Conservation (phyloP, 306 rosid genomes). For the Quercus agrifolia region DNA sequence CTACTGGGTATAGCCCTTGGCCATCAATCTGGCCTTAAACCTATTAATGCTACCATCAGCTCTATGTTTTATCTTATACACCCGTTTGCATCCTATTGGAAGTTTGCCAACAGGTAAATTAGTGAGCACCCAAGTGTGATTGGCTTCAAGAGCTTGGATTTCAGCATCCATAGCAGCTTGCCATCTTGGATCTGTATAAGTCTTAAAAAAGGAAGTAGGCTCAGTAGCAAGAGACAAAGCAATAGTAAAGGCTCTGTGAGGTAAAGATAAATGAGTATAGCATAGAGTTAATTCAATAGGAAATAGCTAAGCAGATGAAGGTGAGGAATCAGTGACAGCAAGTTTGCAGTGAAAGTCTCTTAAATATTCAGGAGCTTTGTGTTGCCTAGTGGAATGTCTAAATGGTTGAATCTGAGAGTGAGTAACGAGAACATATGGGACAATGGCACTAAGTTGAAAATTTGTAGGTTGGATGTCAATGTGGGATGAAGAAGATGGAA, state of each 20-base stretch:
- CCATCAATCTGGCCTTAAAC: neutral
- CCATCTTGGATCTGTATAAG: neutral
- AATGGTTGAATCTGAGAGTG: too few species aligned
- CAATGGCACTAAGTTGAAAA: too few species aligned
- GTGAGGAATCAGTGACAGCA: too few species aligned
- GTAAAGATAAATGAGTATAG: neutral
- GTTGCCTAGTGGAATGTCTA: too few species aligned
- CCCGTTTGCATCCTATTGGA: neutral
- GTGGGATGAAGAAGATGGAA: too few species aligned
- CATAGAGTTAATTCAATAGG: too few species aligned
- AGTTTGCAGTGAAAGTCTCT: too few species aligned
- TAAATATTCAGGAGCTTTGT: too few species aligned
- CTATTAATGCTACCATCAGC: neutral
- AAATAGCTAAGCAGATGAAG: too few species aligned
- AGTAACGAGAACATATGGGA: rapidly evolving
- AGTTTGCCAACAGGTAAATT: neutral
- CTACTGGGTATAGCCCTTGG: neutral
- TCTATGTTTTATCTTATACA: neutral
- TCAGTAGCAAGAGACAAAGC: neutral
- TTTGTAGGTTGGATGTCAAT: too few species aligned
- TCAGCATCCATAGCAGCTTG: neutral
- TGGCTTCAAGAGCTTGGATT: neutral
- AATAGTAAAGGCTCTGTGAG: neutral
- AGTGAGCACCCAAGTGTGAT: neutral
- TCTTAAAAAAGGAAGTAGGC: neutral